phyloP scores from a whole-genome alignment of 768 basidiomycete species.

The Mycena crocata region DNA sequence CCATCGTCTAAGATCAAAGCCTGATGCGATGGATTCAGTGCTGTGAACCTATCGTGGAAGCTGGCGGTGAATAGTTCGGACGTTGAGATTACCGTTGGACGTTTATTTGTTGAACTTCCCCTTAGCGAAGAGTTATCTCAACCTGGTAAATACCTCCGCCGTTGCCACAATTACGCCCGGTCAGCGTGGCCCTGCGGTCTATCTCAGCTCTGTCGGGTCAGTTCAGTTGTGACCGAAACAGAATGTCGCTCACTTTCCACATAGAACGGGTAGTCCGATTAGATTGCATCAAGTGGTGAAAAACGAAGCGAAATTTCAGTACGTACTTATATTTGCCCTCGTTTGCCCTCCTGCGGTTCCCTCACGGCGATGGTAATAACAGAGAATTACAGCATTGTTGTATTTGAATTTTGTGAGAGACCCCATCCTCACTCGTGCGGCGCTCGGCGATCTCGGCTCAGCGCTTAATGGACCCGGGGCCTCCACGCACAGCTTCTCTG shows the following conservation, averaged over 20 bases:
- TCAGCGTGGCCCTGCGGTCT: slow-evolving; percentile 35
- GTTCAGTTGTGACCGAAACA: neutral
- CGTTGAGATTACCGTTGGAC: slow-evolving; percentile 7
- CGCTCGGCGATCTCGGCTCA: slow-evolving; percentile 7
- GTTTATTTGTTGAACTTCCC: no score
- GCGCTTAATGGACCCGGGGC: slow-evolving; percentile 16
- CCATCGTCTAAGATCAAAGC: no score
- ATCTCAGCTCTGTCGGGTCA: slow-evolving; percentile 29
- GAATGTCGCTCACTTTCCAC: neutral
- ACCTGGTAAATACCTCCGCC: slow-evolving; percentile 29
- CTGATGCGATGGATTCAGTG: no score
- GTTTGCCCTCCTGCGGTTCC: neutral
- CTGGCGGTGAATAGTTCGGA: slow-evolving; percentile 25
- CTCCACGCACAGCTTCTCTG: slow-evolving; percentile 16
- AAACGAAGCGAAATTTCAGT: slow-evolving; percentile 37
- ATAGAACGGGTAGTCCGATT: slow-evolving; percentile 32
- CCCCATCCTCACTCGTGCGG: slow-evolving; percentile 16
- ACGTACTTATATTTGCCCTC: neutral
- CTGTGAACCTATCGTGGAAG: slow-evolving; percentile 37
- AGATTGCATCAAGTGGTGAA: slow-evolving; percentile 33
- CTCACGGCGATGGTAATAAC: neutral
- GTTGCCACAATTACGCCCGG: slow-evolving; percentile 32
- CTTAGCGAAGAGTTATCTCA: neutral
- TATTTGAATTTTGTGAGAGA: slow-evolving; percentile 37
- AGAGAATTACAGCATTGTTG: slow-evolving; percentile 34